A percentile compares a stretch with the other conserved stretches of the same genome.
Evolutionary conservation across 2,329 filamentous ascomycete species (phyloP).

Genomic region (Sporothrix protearum): DNA sequence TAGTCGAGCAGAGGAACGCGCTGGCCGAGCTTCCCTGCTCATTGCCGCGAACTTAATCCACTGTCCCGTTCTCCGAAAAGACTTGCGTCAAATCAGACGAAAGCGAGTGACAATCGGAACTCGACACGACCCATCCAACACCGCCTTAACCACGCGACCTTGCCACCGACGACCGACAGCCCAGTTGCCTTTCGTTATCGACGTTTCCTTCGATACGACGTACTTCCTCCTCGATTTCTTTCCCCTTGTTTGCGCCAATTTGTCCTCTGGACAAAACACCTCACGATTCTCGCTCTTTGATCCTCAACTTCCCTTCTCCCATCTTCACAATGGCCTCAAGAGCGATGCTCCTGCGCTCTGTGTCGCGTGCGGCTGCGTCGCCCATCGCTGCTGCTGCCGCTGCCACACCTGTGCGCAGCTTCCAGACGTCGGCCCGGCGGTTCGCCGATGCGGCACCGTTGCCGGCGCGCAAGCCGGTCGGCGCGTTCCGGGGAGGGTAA

Average conservation of each 20-base stretch:
- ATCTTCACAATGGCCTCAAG: constrained; percentile 44
- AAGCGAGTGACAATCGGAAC: neutral
- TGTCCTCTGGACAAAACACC: neutral
- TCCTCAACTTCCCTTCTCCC: neutral
- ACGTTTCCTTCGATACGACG: neutral
- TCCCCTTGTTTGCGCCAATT: no score
- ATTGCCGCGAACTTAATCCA: neutral
- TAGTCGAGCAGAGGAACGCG: neutral
- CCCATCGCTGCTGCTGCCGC: constrained; percentile 30
- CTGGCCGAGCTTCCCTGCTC: neutral
- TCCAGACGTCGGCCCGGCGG: constrained; percentile 49
- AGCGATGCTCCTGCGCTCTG: constrained; percentile 39
- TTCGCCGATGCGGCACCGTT: constrained; percentile 48
- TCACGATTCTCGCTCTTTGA: neutral
- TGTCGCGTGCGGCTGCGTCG: constrained; percentile 29
- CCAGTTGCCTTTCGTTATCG: neutral
- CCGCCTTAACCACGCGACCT: constrained; percentile 4
- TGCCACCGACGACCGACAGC: constrained; percentile 1
- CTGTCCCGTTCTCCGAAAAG: neutral
- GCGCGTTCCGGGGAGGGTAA: constrained; percentile 60
- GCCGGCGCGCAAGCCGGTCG: constrained; percentile 56
- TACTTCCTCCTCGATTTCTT: neutral
- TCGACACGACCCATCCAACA: neutral
- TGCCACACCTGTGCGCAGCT: constrained; percentile 42
- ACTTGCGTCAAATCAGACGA: neutral